These are phyloP conservation scores for Solanum tarijense DNA, from an alignment of 257 asterid genomes.

Conservation along the genomic window DNA sequence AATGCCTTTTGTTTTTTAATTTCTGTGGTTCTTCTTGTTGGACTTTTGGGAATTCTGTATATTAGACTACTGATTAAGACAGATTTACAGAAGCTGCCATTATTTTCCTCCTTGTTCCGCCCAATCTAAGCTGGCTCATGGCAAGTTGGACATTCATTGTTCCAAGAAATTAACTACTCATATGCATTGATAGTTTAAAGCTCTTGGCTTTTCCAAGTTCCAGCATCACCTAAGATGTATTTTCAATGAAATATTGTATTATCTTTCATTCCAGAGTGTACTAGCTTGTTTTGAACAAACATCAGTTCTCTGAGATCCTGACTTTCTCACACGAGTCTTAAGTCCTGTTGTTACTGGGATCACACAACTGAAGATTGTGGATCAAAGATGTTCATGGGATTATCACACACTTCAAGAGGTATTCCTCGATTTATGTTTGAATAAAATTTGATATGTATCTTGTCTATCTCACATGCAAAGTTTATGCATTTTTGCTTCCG, in stretches of 20 bases:
- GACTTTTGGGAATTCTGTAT: slow-evolving; percentile 11
- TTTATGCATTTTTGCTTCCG: neutral
- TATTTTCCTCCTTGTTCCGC: neutral
- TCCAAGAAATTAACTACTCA: neutral
- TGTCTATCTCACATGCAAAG: neutral
- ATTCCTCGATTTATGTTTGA: neutral
- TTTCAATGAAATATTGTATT: neutral
- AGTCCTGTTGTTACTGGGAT: neutral
- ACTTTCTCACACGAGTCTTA: neutral
- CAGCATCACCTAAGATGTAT: neutral
- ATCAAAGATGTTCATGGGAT: neutral
- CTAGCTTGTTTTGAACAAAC: neutral
- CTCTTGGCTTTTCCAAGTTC: neutral
- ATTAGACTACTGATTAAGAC: neutral
- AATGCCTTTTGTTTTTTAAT: neutral
- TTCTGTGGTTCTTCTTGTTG: neutral
- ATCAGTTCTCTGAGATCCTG: neutral
- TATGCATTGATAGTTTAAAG: neutral
- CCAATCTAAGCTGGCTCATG: neutral
- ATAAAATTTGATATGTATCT: neutral
- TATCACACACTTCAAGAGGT: neutral
- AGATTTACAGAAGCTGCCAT: neutral
- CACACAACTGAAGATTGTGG: neutral
- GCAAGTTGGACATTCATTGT: neutral
- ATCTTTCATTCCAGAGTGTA: neutral